Percentiles rank a stretch among this genome's conserved stretches.
These are phyloP conservation scores for Termitomyces titanicus DNA, from an alignment of 768 basidiomycete genomes.

Conservation along the genomic window DNA sequence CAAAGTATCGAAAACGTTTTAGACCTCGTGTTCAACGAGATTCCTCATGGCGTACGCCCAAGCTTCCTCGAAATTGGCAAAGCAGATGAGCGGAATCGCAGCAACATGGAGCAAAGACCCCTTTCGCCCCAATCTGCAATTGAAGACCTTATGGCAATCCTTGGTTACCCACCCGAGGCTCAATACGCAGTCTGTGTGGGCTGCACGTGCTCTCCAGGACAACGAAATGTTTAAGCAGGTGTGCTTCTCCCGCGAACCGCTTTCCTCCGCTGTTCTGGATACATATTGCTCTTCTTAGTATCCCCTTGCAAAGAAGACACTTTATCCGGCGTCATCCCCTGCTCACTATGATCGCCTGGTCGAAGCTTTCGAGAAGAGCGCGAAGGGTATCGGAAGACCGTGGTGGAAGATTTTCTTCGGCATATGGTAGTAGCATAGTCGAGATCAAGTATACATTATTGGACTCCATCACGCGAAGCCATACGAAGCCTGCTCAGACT, in stretches of 20 bases:
- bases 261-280: slow-evolving; percentile 10
- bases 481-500: neutral
- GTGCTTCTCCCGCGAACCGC: slow-evolving; percentile 31
- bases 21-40: neutral
- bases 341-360: slow-evolving; percentile 69
- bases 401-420: slow-evolving; percentile 85
- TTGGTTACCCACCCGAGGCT: slow-evolving; percentile 68
- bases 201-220: slow-evolving; percentile 51
- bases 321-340: slow-evolving; percentile 70
- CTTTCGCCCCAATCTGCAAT: slow-evolving; percentile 74
- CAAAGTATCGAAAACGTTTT: neutral
- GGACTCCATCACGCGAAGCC: neutral
- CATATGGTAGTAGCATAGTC: slow-evolving; percentile 49
- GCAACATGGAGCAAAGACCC: slow-evolving; percentile 67
- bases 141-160: slow-evolving; percentile 59
- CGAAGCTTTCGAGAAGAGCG: slow-evolving; percentile 73
- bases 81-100: slow-evolving; percentile 53
- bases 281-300: slow-evolving; percentile 42
- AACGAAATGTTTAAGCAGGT: slow-evolving; percentile 62
- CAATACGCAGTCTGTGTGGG: slow-evolving; percentile 55
- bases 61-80: slow-evolving; percentile 33
- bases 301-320: slow-evolving; percentile 56
- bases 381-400: slow-evolving; percentile 70
- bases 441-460: neutral
- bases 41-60: slow-evolving; percentile 19